Evolutionary conservation across 345 rosid genomes (phyloP).

Genomic region (Raphanus raphanistrum): DNA sequence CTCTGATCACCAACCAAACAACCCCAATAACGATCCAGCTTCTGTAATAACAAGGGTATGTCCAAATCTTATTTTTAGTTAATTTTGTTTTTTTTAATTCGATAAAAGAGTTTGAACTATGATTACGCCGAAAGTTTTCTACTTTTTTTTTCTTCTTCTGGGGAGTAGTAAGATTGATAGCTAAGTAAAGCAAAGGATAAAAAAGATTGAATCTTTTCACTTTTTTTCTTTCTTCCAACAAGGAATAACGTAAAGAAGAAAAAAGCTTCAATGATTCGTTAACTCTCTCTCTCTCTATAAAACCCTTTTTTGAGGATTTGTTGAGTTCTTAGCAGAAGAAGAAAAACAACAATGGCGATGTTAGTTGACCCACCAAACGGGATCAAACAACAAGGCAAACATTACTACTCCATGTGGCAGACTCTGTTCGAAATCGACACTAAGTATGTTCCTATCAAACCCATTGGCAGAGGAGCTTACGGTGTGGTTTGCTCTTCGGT

Average conservation of each 20-base stretch:
- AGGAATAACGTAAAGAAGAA: slow-evolving; percentile 24
- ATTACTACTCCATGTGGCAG: slow-evolving; percentile 88
- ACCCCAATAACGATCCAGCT: slow-evolving; percentile 7
- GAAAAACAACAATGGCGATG: slow-evolving; percentile 60
- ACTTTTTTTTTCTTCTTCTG: slow-evolving; percentile 2
- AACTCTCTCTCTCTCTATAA: background rate
- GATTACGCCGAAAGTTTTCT: slow-evolving; percentile 29
- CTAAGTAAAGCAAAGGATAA: slow-evolving; percentile 33
- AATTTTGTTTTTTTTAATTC: background rate
- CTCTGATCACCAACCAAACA: slow-evolving; percentile 16
- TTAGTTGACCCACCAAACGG: slow-evolving; percentile 91
- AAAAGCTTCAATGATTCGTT: slow-evolving; percentile 29
- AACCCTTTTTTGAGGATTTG: slow-evolving; percentile 22
- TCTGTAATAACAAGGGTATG: slow-evolving; percentile 20
- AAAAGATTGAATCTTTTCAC: slow-evolving; percentile 9
- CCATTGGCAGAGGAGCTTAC: slow-evolving; percentile 82
- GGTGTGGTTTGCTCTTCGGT: slow-evolving; percentile 82
- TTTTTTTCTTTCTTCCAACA: slow-evolving; percentile 8
- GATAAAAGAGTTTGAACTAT: slow-evolving; percentile 13
- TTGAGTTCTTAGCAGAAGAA: slow-evolving; percentile 3
- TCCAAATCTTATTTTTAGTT: background rate
- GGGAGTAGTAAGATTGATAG: slow-evolving; percentile 41
- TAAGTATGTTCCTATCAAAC: slow-evolving; percentile 84
- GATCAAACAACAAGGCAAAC: slow-evolving; percentile 57
- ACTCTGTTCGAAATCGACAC: slow-evolving; percentile 85